These are phyloP conservation scores for Cladosporium phlei DNA, from an alignment of 2,329 filamentous ascomycete genomes.

Conservation along the genomic window DNA sequence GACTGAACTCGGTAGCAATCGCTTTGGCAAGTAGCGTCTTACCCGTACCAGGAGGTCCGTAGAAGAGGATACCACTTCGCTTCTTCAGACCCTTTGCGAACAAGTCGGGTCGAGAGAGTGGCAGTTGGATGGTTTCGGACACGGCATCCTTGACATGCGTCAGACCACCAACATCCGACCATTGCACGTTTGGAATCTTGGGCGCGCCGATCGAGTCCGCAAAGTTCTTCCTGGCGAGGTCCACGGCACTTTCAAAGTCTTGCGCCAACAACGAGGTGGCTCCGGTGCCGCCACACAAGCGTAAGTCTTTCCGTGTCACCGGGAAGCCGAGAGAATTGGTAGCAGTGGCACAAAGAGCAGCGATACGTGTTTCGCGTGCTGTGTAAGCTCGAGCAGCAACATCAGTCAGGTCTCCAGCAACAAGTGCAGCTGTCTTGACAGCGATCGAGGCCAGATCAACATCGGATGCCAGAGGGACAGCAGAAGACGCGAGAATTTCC, in stretches of 20 bases:
- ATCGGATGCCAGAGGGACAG: slow-evolving; percentile 71
- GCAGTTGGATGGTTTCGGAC: slow-evolving; percentile 91
- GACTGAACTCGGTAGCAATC: slow-evolving; percentile 86
- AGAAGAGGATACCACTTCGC: slow-evolving; percentile 86
- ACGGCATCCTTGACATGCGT: slow-evolving; percentile 96
- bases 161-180: slow-evolving; percentile 92
- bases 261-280: slow-evolving; percentile 72
- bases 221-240: slow-evolving; percentile 95
- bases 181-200: slow-evolving; percentile 94
- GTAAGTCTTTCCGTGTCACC: slow-evolving; percentile 70
- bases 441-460: slow-evolving; percentile 82
- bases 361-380: slow-evolving; percentile 69
- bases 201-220: slow-evolving; percentile 95
- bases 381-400: slow-evolving; percentile 86
- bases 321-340: slow-evolving; percentile 1
- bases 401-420: slow-evolving; percentile 85
- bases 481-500: slow-evolving; percentile 69
- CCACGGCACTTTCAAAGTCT: slow-evolving; percentile 90
- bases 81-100: slow-evolving; percentile 99
- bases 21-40: slow-evolving; percentile 92
- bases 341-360: slow-evolving; percentile 49
- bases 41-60: slow-evolving; percentile 83
- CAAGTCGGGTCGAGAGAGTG: slow-evolving; percentile 82
- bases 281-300: slow-evolving; percentile 76
- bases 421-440: slow-evolving; percentile 89